A percentile compares a stretch with the other conserved stretches of the same genome.
These are phyloP conservation scores for Theileria equi DNA, from an alignment of 169 alveolate genomes.

Conservation along the genomic window DNA sequence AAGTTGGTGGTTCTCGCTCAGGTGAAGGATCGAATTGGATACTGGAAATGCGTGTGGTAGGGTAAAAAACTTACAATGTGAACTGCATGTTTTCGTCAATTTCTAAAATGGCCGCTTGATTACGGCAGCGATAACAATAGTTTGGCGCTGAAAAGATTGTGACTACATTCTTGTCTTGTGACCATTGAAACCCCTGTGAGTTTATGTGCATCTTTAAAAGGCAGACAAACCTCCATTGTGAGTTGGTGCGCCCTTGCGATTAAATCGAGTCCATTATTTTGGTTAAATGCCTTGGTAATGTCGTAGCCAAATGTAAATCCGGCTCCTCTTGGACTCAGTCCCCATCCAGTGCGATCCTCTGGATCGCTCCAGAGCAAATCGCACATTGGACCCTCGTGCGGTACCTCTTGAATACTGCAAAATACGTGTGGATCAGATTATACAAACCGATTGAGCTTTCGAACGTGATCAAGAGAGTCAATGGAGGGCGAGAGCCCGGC, in stretches of 20 bases:
- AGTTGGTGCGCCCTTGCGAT: slow-evolving; percentile 96
- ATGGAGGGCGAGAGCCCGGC: slow-evolving; percentile 97
- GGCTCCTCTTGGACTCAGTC: slow-evolving; percentile 96
- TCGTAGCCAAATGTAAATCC: slow-evolving; percentile 97
- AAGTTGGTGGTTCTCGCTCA: slow-evolving; percentile 40
- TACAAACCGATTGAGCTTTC: slow-evolving; percentile 71
- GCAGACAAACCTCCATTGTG: slow-evolving; percentile 82
- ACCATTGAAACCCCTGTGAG: slow-evolving; percentile 84
- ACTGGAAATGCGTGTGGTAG: slow-evolving; percentile 1
- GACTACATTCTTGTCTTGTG: slow-evolving; percentile 87
- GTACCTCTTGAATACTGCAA: slow-evolving; percentile 83
- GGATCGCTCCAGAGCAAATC: slow-evolving; percentile 99
- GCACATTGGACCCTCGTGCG: slow-evolving; percentile 98
- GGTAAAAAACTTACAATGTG: slow-evolving; percentile 49
- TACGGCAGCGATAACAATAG: slow-evolving; percentile 93
- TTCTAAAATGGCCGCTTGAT: slow-evolving; percentile 93
- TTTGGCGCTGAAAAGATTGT: slow-evolving; percentile 95
- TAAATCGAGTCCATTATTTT: slow-evolving; percentile 87
- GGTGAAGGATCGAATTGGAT: slow-evolving; percentile 67
- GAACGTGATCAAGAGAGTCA: slow-evolving; percentile 89
- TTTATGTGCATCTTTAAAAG: not conserved
- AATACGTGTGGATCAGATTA: not conserved
- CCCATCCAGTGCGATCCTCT: slow-evolving; percentile 87
- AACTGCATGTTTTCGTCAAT: slow-evolving; percentile 88
- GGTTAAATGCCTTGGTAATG: slow-evolving; percentile 86